Conservation (phyloP, 1,284 basidiomycete genomes). For the Apiotrichum sp. region DNA sequence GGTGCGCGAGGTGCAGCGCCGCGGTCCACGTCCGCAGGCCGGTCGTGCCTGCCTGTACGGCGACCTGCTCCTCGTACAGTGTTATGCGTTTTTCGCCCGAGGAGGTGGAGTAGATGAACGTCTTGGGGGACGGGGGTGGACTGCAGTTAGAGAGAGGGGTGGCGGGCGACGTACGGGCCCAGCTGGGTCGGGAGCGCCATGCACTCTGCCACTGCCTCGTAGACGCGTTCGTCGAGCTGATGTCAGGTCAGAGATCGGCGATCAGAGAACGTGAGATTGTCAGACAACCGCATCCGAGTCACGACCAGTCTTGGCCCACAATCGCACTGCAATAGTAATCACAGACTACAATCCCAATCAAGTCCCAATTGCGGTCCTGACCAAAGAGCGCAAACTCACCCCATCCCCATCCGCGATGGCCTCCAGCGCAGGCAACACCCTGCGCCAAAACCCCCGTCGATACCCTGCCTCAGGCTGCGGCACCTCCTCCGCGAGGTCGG, state of each 20-base stretch:
- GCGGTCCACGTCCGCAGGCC: slow-evolving; percentile 45
- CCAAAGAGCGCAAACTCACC: slow-evolving; percentile 17
- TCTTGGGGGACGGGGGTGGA: slow-evolving; percentile 41
- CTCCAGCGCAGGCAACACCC: slow-evolving; percentile 26
- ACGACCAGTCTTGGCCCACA: too few species aligned
- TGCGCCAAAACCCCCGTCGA: slow-evolving; percentile 30
- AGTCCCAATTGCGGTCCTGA: too few species aligned
- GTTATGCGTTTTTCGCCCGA: slow-evolving; percentile 28
- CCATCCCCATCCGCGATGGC: slow-evolving; percentile 19
- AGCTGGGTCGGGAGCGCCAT: slow-evolving; percentile 22
- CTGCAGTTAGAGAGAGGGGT: slow-evolving; percentile 12
- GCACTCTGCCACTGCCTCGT: slow-evolving; percentile 31
- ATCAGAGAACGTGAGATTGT: too few species aligned
- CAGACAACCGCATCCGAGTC: too few species aligned
- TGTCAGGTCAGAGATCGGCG: slow-evolving; percentile 4
- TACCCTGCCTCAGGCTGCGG: slow-evolving; percentile 29
- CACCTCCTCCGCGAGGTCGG: slow-evolving; percentile 1
- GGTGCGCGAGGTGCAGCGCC: slow-evolving; percentile 34
- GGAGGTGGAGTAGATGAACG: slow-evolving; percentile 38
- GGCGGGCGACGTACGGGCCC: neutral
- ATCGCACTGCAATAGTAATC: too few species aligned
- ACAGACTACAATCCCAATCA: too few species aligned
- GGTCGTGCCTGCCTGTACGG: slow-evolving; percentile 46
- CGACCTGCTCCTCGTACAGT: slow-evolving; percentile 46
- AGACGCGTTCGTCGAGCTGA: slow-evolving; percentile 39